Percentiles rank a stretch among this genome's conserved stretches.
phyloP scores from a whole-genome alignment of 371 early-diverging fungal species.

The Mortierella sp. region DNA sequence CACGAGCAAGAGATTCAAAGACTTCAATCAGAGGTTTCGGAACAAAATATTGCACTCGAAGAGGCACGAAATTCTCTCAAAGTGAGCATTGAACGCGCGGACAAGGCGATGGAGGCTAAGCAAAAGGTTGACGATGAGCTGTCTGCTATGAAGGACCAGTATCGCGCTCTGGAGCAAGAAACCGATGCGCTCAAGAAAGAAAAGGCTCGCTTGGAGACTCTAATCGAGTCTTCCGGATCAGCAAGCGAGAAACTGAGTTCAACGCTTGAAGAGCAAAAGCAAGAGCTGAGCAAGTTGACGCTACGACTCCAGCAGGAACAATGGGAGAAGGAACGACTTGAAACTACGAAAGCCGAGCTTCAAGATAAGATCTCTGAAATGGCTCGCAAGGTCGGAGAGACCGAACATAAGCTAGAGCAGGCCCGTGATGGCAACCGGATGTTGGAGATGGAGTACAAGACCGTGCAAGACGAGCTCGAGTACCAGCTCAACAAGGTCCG shows the following conservation, averaged over 20 bases:
- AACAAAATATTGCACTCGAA: slow-evolving; percentile 10
- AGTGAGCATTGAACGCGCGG: slow-evolving; percentile 14
- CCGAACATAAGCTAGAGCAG: slow-evolving; percentile 40
- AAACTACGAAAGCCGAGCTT: slow-evolving; percentile 32
- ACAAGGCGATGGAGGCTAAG: slow-evolving; percentile 14
- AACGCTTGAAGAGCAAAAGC: slow-evolving; percentile 33
- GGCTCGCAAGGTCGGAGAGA: slow-evolving; percentile 38
- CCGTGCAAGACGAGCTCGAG: slow-evolving; percentile 49
- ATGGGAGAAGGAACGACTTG: slow-evolving; percentile 36
- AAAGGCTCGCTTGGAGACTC: slow-evolving; percentile 10
- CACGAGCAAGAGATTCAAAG: slow-evolving; percentile 21
- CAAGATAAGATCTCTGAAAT: slow-evolving; percentile 31
- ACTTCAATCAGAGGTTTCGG: slow-evolving; percentile 18
- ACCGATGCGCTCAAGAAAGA: slow-evolving; percentile 22
- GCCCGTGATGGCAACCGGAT: slow-evolving; percentile 23
- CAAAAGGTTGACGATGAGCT: slow-evolving; percentile 17
- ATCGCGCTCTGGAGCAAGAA: slow-evolving; percentile 6
- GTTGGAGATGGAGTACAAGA: slow-evolving; percentile 37
- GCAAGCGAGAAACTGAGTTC: slow-evolving; percentile 9
- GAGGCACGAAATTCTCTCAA: slow-evolving; percentile 14
- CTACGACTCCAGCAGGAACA: slow-evolving; percentile 36
- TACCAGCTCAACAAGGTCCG: slow-evolving; percentile 30
- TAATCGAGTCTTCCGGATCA: slow-evolving; percentile 4
- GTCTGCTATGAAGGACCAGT: slow-evolving; percentile 5
- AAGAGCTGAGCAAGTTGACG: slow-evolving; percentile 9